Evolutionary conservation across 352 stramenopile genomes (phyloP).

Genomic region (Phytophthora hibernalis): DNA sequence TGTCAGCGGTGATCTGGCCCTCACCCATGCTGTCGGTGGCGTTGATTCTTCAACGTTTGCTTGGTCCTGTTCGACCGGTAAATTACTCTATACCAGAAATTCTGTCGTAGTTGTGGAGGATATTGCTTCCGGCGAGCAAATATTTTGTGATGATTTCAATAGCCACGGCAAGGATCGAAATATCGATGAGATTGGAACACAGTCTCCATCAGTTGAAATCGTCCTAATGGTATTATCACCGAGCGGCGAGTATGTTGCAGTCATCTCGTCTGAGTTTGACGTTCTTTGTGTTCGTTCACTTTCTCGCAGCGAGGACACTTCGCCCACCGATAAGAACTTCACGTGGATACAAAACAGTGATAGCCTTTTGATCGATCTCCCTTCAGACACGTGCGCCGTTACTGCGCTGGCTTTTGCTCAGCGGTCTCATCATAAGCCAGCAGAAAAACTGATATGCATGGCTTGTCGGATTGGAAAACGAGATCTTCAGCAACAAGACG

Average conservation of each 20-base stretch:
- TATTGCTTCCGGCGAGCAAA: slow-evolving; percentile 34
- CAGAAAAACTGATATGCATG: slow-evolving; percentile 37
- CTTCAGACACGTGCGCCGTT: slow-evolving; percentile 12
- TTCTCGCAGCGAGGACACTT: neutral
- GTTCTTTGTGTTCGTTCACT: slow-evolving; percentile 28
- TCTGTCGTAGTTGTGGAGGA: slow-evolving; percentile 46
- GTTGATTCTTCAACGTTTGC: slow-evolving; percentile 25
- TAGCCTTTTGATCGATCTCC: slow-evolving; percentile 16
- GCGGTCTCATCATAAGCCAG: neutral
- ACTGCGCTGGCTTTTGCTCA: slow-evolving; percentile 30
- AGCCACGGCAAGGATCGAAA: neutral
- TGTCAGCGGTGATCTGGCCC: slow-evolving; percentile 8
- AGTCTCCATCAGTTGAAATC: slow-evolving; percentile 23
- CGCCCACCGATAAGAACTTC: slow-evolving; percentile 3
- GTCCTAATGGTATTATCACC: slow-evolving; percentile 41
- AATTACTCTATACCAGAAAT: slow-evolving; percentile 35
- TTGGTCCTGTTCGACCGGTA: slow-evolving; percentile 47
- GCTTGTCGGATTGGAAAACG: slow-evolving; percentile 22
- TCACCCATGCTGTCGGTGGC: slow-evolving; percentile 20
- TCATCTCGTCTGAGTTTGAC: slow-evolving; percentile 32
- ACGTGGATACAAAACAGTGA: neutral
- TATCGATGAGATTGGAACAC: neutral
- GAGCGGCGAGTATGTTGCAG: slow-evolving; percentile 24
- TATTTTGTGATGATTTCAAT: slow-evolving; percentile 26
- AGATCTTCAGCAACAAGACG: slow-evolving; percentile 1